Evolutionary conservation across 2,329 filamentous ascomycete species (phyloP), one percentile per base, ranked within the genome.

Genomic region (Diaporthe ampelina): DNA sequence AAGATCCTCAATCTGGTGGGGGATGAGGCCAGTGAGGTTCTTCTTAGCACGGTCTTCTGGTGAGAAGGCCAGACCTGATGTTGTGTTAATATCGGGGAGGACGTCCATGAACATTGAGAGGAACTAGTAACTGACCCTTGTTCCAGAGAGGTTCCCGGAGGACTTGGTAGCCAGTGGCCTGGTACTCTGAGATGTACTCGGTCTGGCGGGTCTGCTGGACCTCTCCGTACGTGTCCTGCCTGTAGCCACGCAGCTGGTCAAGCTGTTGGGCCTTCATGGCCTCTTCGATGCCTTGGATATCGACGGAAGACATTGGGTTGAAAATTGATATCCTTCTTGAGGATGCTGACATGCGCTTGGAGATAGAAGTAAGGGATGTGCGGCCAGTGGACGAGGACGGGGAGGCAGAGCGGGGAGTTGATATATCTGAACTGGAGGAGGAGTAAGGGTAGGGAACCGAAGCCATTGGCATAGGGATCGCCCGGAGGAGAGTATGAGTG

Each of bases 21-120:
- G 91, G 75, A 93, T 85, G 78, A 93, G 87, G 76, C 91, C 91
- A 56, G 90, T 92, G 76, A 93, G 87, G 86, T 92, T 92, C 85
- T 91, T 91, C 80, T 83, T 82, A 72, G 90, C 84, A 78, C 91
- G 89, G 83, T 93, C 88, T 77, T 92, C 90, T 45, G 91, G 91
- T 19, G 87, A 89, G 81, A 92, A 93, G 54, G 90, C 89, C 68
- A 92, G 88, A 78, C 91, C 91, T 92, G 77, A 24, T 19, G 6
- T 6, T 8, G 15, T 0, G 21, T 75, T 24, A 75, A 61, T 40
- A 63, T 68, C 13, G 24, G 13, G 6, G 40, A 15, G 15, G 3
- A 43, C 11, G 17, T 3, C 17, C 40, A 24, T 21, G 9, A 48
- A 40, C 29, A 1, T 17, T 19, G 19, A 6, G 7, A 15, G 13